Conservation (phyloP, 176 grass and related monocot species). For the Ensete glaucum region DNA sequence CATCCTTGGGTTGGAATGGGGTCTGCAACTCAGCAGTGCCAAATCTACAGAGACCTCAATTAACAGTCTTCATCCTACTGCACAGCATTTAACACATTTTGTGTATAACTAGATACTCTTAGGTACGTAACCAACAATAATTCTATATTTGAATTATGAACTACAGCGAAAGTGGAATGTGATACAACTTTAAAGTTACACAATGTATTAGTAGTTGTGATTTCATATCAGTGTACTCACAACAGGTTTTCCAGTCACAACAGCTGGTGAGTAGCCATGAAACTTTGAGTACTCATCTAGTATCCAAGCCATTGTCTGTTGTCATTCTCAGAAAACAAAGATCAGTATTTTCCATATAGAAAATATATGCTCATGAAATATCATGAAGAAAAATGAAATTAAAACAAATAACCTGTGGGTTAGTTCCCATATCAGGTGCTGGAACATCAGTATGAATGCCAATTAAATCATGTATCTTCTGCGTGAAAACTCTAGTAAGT, state of each 20-base stretch:
- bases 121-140: not conserved
- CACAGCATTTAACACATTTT: not conserved
- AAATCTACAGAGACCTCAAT: not conserved
- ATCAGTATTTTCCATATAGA: not conserved
- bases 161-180: too few relatives aligned
- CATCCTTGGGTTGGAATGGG: not conserved
- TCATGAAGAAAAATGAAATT: not conserved
- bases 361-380: not conserved
- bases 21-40: not conserved
- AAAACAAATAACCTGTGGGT: slow-evolving; percentile 46
- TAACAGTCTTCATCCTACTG: not conserved
- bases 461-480: slow-evolving; percentile 95
- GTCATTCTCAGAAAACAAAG: not conserved
- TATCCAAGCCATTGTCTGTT: slow-evolving; percentile 92
- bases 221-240: slow-evolving; percentile 31
- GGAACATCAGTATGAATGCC: slow-evolving; percentile 87
- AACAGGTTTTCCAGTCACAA: slow-evolving; percentile 95
- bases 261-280: slow-evolving; percentile 84
- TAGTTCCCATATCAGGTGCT: slow-evolving; percentile 95
- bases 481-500: slow-evolving; percentile 84
- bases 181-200: too few relatives aligned
- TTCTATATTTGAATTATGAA: not conserved
- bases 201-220: not conserved
- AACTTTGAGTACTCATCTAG: slow-evolving; percentile 95
- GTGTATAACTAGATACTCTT: not conserved